Evolutionary conservation across 2,329 filamentous ascomycete species (phyloP).

Genomic region (Ophiocordyceps camponoti-saundersi): DNA sequence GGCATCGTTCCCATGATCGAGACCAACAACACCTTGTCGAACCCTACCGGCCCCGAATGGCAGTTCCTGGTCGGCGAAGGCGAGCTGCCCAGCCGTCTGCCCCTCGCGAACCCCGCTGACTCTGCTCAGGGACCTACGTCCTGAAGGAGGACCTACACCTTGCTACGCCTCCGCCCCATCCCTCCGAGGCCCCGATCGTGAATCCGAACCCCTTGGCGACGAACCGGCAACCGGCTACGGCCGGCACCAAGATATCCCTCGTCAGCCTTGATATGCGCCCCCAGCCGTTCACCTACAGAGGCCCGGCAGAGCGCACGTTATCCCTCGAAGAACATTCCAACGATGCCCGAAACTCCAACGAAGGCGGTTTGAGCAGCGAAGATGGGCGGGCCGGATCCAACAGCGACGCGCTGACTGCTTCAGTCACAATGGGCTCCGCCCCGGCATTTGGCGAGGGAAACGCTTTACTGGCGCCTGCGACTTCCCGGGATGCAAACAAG

Average conservation of each 20-base stretch:
- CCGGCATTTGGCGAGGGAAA: slow-evolving; percentile 82
- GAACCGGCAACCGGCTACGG: slow-evolving; percentile 63
- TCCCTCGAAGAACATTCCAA: slow-evolving; percentile 39
- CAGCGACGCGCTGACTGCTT: slow-evolving; percentile 28
- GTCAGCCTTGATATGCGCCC: slow-evolving; percentile 51
- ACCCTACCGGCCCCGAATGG: slow-evolving; percentile 67
- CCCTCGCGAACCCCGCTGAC: neutral
- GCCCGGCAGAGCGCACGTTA: slow-evolving; percentile 32
- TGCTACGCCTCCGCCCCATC: slow-evolving; percentile 87
- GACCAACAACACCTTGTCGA: slow-evolving; percentile 77
- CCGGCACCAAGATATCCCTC: slow-evolving; percentile 71
- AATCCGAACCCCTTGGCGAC: slow-evolving; percentile 89
- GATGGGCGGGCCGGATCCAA: slow-evolving; percentile 34
- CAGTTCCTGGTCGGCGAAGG: slow-evolving; percentile 91
- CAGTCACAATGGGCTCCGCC: slow-evolving; percentile 24
- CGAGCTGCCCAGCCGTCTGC: slow-evolving; percentile 14
- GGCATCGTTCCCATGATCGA: slow-evolving; percentile 65
- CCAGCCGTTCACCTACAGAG: slow-evolving; percentile 36
- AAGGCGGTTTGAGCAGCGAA: slow-evolving; percentile 40
- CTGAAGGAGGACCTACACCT: slow-evolving; percentile 83
- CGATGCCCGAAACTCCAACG: slow-evolving; percentile 42
- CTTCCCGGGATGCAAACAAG: slow-evolving; percentile 60
- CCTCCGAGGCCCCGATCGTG: slow-evolving; percentile 71
- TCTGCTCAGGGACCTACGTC: slow-evolving; percentile 53
- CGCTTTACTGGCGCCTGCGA: slow-evolving; percentile 44